Evolutionary conservation across 2,329 filamentous ascomycete genomes (phyloP), one percentile per base, ranked within the genome.

Genomic region (Xylaria sp.): DNA sequence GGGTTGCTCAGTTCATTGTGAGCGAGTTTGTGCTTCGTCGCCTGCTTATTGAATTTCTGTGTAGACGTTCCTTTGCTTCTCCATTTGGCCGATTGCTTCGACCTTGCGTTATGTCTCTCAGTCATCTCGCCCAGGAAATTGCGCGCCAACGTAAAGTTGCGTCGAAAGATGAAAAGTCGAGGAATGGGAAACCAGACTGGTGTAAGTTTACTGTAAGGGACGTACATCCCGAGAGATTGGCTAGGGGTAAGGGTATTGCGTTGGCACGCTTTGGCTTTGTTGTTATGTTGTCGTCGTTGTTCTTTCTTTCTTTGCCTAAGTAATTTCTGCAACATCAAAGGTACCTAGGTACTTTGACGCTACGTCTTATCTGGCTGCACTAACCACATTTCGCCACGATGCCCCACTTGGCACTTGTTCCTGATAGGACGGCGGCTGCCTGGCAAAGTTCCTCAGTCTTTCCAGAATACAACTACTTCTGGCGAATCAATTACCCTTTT

Each of bases 81-180:
- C 60, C 60, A 67, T 67, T 55, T 67, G 65, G 35, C 35, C 10
- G 65, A 54, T 48, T 44, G 65, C 54, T 54, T 67, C 53, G 60
- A 54, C 60, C 55, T 67, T 35, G 44, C 25, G 47, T 29, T n/a
- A 23, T 48, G 59, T 48, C 44, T 67, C 35, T n/a, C 60, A 51
- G 35, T 47, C 65, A 60, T 67, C 44, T 63, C 60, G 54, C 12
- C 13, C 12, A 40, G 12, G 53, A 63, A 48, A 54, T 55, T 67
- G 60, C 65, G 65, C 60, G 60, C 60, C 54, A 67, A 67, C 12
- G 60, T 25, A 32, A 59, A 66, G 60, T 29, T 47, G 47, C 32
- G 54, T 63, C 47, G 65, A 54, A 18, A 60, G 47, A 63, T 54
- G 60, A 35, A 63, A 47, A 59, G 35, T 57, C 29, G 50, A 42